These are phyloP conservation scores for Solanum chmielewskii DNA, from an alignment of 257 asterid genomes.

Conservation along the genomic window DNA sequence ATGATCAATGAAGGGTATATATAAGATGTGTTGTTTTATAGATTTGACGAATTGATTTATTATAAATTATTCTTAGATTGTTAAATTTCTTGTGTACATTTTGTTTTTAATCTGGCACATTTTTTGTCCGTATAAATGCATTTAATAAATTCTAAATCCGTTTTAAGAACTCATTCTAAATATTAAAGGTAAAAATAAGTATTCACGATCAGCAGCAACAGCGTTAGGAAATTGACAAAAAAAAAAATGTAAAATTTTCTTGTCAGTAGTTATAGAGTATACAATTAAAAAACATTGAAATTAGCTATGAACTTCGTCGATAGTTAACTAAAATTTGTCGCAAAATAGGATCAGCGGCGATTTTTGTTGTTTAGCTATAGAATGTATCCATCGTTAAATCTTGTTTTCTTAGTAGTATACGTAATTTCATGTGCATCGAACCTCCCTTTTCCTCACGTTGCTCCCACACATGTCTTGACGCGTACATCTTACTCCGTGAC, in stretches of 20 bases:
- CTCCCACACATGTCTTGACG: background rate
- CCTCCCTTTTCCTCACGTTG: background rate
- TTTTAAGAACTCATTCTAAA: background rate
- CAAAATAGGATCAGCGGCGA: no score
- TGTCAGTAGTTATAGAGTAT: background rate
- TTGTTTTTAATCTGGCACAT: background rate
- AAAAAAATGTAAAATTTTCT: background rate
- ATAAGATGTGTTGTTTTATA: background rate
- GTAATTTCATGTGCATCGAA: background rate
- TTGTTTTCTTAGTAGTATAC: background rate
- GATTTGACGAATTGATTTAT: background rate
- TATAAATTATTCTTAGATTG: background rate
- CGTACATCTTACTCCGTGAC: background rate
- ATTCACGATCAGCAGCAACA: background rate
- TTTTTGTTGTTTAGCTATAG: background rate
- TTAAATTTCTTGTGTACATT: background rate
- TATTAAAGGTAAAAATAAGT: background rate
- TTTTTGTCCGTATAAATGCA: background rate
- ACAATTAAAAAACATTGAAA: background rate
- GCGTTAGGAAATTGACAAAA: background rate
- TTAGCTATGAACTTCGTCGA: background rate
- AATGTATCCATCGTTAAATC: background rate
- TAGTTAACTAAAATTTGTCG: background rate
- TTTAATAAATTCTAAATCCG: background rate
- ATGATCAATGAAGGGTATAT: background rate